phyloP scores from a whole-genome alignment of 2,329 filamentous ascomycete species.

The Volutella citrinella region DNA sequence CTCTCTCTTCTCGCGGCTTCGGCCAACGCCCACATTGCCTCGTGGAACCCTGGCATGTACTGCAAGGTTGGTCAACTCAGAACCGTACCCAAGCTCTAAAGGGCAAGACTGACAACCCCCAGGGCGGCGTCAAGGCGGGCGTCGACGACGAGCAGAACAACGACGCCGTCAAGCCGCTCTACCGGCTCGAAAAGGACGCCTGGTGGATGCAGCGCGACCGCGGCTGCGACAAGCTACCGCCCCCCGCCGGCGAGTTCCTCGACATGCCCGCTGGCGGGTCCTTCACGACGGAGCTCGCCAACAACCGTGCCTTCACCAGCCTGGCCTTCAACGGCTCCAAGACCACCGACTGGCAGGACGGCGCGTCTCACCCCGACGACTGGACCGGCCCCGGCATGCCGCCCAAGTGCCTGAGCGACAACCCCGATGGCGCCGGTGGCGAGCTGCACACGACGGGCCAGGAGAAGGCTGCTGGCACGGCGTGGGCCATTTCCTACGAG shows the following conservation, averaged over 20 bases:
- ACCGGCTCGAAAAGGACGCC: constrained; percentile 39
- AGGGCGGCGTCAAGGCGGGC: constrained; percentile 29
- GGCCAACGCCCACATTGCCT: constrained; percentile 23
- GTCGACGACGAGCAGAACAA: constrained; percentile 42
- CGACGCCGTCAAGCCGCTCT: constrained; percentile 43
- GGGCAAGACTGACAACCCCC: neutral
- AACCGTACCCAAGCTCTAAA: neutral
- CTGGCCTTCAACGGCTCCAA: constrained; percentile 40
- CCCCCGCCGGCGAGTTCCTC: constrained; percentile 31
- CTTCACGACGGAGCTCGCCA: constrained; percentile 47
- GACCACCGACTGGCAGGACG: constrained; percentile 45
- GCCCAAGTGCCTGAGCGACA: constrained; percentile 23
- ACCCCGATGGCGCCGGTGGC: constrained; percentile 37
- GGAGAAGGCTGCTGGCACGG: constrained; percentile 42
- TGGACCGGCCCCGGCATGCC: constrained; percentile 37
- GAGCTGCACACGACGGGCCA: constrained; percentile 45
- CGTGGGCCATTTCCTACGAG: constrained; percentile 50
- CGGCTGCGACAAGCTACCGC: constrained; percentile 40
- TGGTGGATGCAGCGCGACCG: constrained; percentile 52
- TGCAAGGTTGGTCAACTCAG: constrained; percentile 17
- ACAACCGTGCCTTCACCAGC: constrained; percentile 47
- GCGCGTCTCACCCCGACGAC: constrained; percentile 41
- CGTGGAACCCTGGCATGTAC: constrained; percentile 28
- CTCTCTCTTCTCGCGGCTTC: constrained; percentile 18
- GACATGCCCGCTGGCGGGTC: constrained; percentile 45